Conservation (phyloP, 2,329 filamentous ascomycete species). For the Phialocephala subalpina region DNA sequence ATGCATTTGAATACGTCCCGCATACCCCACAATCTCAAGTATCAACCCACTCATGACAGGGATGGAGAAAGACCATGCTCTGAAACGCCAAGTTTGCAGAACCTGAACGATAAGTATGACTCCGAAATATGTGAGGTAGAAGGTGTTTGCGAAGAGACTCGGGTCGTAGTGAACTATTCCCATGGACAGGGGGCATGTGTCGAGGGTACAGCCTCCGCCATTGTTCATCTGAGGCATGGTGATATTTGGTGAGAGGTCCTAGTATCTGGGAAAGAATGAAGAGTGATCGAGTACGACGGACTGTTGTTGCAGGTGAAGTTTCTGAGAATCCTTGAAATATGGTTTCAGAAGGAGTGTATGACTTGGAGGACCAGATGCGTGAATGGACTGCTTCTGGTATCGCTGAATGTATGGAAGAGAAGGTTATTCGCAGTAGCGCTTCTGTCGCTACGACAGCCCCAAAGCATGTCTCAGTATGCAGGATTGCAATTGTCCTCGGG, state of each 20-base stretch:
- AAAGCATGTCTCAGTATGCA: too few relatives aligned
- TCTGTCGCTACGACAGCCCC: too few relatives aligned
- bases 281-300: neutral
- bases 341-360: too few relatives aligned
- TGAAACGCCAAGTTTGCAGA: slow-evolving; percentile 49
- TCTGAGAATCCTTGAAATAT: too few relatives aligned
- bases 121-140: slow-evolving; percentile 29
- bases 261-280: neutral
- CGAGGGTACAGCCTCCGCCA: slow-evolving; percentile 11
- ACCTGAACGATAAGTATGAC: slow-evolving; percentile 31
- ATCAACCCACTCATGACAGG: slow-evolving; percentile 60
- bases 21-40: slow-evolving; percentile 65
- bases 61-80: slow-evolving; percentile 63
- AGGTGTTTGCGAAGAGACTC: slow-evolving; percentile 42
- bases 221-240: slow-evolving; percentile 12
- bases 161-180: slow-evolving; percentile 31
- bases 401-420: too few relatives aligned
- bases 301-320: too few relatives aligned
- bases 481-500: too few relatives aligned
- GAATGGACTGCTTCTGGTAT: too few relatives aligned
- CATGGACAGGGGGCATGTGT: slow-evolving; percentile 25
- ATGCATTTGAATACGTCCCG: slow-evolving; percentile 48
- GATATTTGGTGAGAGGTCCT: neutral
- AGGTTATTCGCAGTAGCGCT: too few relatives aligned
- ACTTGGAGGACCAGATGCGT: too few relatives aligned